A percentile compares a stretch with the other conserved stretches of the same genome.
These are phyloP conservation scores for Cydonia oblonga DNA, from an alignment of 331 rosid species.

Conservation along the genomic window DNA sequence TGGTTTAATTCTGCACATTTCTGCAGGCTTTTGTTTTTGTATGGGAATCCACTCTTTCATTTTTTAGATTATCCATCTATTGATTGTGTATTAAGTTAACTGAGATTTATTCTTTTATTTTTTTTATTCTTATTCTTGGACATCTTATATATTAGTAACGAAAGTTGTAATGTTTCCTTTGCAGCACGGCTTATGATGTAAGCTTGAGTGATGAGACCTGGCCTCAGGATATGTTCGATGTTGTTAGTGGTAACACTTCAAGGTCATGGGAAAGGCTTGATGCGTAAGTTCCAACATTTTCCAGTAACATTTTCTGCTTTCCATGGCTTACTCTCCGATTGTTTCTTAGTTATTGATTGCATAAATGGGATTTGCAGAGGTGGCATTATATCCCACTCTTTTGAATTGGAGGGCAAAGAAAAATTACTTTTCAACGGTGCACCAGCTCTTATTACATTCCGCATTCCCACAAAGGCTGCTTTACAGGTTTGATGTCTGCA, in stretches of 20 bases:
- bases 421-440: conserved; percentile 58
- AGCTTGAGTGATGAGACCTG: conserved; percentile 73
- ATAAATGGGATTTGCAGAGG: conserved; percentile 39
- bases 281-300: conserved; percentile 50
- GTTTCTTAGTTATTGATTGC: background rate
- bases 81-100: background rate
- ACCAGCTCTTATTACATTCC: conserved; percentile 78
- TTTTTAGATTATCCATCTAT: background rate
- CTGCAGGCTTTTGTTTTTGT: background rate
- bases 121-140: background rate
- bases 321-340: background rate
- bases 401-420: conserved; percentile 76
- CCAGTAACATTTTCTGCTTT: background rate
- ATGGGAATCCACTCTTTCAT: background rate
- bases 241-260: conserved; percentile 58
- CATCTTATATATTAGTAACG: background rate
- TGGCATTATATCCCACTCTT: conserved; percentile 60
- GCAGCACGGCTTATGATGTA: conserved; percentile 84
- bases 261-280: conserved; percentile 94
- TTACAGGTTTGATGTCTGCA: conserved; percentile 48
- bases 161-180: conserved; percentile 6
- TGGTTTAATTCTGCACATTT: background rate
- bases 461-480: conserved; percentile 79
- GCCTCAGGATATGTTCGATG: conserved; percentile 51
- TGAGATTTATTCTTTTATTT: background rate